Evolutionary conservation across 1,139 yeast genomes (phyloP), one percentile per base, ranked within the genome.

Genomic region (Geotrichum europaeum): DNA sequence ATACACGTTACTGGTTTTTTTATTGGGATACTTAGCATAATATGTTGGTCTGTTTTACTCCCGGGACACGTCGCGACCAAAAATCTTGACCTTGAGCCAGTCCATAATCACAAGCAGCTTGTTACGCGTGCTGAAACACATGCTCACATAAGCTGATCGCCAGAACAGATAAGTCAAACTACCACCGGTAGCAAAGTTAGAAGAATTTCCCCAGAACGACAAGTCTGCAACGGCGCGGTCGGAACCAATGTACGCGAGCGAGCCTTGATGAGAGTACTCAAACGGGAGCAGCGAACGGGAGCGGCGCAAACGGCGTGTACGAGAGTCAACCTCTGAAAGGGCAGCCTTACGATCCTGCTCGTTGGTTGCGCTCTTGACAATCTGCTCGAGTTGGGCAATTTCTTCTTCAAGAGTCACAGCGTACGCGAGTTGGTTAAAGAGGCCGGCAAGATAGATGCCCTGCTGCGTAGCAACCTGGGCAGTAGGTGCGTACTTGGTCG

Each of bases 401-500:
- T 69, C 79, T 51, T 75, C 75, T 70, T 86, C 81, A 65, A 86
- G 74, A 55, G 82, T 79, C 65, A 87, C 91, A 63, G 89, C 81
- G 67, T 84, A 82, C 70, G 90, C 86, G 68, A 87, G 78, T 69
- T 81, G 84, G 75, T 82, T 82, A 75, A 92, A 87, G 66, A 84
- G 82, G 49, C 79, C 79, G 57, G 94, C 95, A 68, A 92, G 83
- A 76, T 84, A 92, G 65, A 81, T 80, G 71, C 97, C 97, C 77
- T 91, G 94, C 79, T 92, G 97, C 78, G 90, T 86, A 54, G 98
- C 98, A 63, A 91, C 97, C 80, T 92, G 97, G 56, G 97, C 98
- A 62, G 97, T 92, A 67, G 98, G 97, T 57, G 97, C 96, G 67
- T 82, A 85, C 74, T 91, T 91, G 67, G 95, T 88, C 63, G 84